A percentile compares a stretch with the other conserved stretches of the same genome.
These are phyloP conservation scores for Perilla frutescens DNA, from an alignment of 257 asterid genomes.

Conservation along the genomic window DNA sequence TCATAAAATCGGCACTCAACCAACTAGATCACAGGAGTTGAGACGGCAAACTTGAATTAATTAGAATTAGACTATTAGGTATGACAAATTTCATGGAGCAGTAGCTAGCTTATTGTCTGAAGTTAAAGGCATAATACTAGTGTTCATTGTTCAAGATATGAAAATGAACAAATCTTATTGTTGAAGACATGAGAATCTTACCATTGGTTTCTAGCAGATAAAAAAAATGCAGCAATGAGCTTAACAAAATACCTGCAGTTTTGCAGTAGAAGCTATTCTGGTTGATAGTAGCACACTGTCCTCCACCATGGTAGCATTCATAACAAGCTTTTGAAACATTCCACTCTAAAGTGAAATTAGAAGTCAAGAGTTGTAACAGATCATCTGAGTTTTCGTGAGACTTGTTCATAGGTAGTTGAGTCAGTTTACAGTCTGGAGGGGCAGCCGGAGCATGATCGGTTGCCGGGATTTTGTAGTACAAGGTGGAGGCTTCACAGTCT, in stretches of 20 bases:
- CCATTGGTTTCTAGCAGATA: too few relatives aligned
- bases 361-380: constrained; percentile 4
- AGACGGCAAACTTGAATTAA: too few relatives aligned
- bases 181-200: background rate
- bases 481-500: background rate
- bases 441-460: background rate
- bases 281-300: constrained; percentile 10
- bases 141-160: too few relatives aligned
- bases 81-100: too few relatives aligned
- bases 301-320: constrained; percentile 29
- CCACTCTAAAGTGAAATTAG: constrained; percentile 34
- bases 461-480: background rate
- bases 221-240: too few relatives aligned
- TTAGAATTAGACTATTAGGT: too few relatives aligned
- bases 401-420: constrained; percentile 29
- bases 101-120: too few relatives aligned
- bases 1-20: too few relatives aligned
- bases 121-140: too few relatives aligned
- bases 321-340: constrained; percentile 1
- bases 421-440: background rate
- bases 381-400: background rate
- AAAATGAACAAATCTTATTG: too few relatives aligned
- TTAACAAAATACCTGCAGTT: background rate
- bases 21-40: too few relatives aligned
- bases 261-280: background rate